Percentiles rank a stretch among this genome's conserved stretches.
phyloP scores from a whole-genome alignment of 176 grass and related monocot species.

The Oryza meridionalis region DNA sequence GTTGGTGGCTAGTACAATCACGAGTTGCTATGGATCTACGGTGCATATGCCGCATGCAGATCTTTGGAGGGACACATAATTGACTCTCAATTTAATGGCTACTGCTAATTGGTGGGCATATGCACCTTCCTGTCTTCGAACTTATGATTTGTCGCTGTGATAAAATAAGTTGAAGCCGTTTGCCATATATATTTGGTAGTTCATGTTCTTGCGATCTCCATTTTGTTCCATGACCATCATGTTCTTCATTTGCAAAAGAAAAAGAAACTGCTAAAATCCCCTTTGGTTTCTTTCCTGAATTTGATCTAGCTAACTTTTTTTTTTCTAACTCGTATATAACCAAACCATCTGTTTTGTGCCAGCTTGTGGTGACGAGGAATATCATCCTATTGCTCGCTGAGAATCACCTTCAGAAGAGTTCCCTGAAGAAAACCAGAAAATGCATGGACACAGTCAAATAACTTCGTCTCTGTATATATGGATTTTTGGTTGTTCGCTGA shows the following conservation, averaged over 20 bases:
- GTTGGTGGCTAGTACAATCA: not conserved
- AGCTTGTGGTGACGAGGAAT: conserved; percentile 66
- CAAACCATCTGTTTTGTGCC: conserved; percentile 18
- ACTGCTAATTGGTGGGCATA: not conserved
- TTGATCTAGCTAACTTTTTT: not conserved
- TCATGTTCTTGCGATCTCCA: not conserved
- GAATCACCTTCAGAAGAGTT: conserved; percentile 17
- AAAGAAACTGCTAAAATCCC: not conserved
- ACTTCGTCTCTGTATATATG: conserved; percentile 37
- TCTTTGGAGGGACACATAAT: not conserved
- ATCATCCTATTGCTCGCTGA: conserved; percentile 40
- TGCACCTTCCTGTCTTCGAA: not conserved
- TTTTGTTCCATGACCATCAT: not conserved
- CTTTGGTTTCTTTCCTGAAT: not conserved
- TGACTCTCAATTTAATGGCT: not conserved
- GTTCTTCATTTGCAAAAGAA: not conserved
- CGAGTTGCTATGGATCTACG: not conserved
- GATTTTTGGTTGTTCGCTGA: conserved; percentile 3
- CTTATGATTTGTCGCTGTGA: not conserved
- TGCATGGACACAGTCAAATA: conserved; percentile 6
- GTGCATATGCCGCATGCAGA: not conserved
- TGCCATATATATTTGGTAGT: not conserved
- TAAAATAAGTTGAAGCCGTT: not conserved
- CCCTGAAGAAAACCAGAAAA: not conserved
- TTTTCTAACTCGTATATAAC: conserved; percentile 14